These are phyloP conservation scores for Cryptococcus sp. DNA, from an alignment of 1,284 basidiomycete species.

Conservation along the genomic window DNA sequence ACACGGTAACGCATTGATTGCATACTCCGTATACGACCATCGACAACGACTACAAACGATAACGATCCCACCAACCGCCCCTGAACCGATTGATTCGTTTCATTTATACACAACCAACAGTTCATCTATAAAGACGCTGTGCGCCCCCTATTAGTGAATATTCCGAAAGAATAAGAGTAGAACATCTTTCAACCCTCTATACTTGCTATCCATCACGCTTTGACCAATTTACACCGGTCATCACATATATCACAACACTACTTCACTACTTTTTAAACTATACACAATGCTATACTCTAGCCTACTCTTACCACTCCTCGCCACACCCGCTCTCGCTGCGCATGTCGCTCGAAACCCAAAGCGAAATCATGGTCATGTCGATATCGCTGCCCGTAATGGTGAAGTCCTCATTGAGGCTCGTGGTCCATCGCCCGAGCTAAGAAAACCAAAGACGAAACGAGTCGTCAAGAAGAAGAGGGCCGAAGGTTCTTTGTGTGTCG, in stretches of 20 bases:
- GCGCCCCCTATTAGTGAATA: neutral
- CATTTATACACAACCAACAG: no score
- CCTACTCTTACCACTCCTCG: constrained; percentile 21
- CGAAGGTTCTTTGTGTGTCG: constrained; percentile 17
- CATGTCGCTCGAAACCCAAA: constrained; percentile 7
- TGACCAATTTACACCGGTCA: constrained; percentile 27
- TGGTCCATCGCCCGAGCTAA: constrained; percentile 1
- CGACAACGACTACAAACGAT: no score
- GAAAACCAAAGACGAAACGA: neutral
- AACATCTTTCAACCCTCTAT: constrained; percentile 1
- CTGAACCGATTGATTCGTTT: no score
- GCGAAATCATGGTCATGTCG: neutral
- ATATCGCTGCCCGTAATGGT: neutral
- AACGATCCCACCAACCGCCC: no score
- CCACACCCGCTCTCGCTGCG: constrained; percentile 6
- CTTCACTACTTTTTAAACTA: neutral
- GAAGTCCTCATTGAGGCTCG: neutral
- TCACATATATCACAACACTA: constrained; percentile 1
- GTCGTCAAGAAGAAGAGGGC: constrained; percentile 19
- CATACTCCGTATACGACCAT: no score
- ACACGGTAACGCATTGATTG: no score
- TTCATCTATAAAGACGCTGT: neutral
- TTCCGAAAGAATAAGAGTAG: neutral
- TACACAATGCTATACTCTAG: constrained; percentile 23
- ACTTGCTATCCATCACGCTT: constrained; percentile 2